Base-by-base conservation (phyloP, 768 basidiomycete genomes). In the Hericium alpestre region DNA sequence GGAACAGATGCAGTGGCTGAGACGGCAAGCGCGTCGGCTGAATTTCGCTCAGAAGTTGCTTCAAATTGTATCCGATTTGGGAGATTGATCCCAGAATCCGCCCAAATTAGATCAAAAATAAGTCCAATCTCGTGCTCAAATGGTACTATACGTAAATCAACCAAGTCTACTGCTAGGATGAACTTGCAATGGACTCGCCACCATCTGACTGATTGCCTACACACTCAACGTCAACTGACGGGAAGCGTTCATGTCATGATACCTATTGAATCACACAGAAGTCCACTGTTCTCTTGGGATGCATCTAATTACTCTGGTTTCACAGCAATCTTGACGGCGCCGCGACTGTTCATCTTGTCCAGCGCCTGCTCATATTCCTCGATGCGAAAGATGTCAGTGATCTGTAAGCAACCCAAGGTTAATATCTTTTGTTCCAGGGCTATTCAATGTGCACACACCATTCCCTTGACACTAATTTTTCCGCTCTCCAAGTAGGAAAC, bases 401-500 rank as follows among this genome's bases (percentile, higher is more conserved):
- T 72, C 78, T 80, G 32, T 5, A 54, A 46, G 38, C 20, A 16
- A 18, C 43, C 16, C 63, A 23, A 54, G 51, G 5, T 11, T 46
- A 15, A 9, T n/a, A 11, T 2, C 11, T n/a, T n/a, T 15, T 9
- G n/a, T 9, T 43, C 16, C 43, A 46, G 8, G 10, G 9, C 10
- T 2, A 23, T 22, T 12, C 49, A 27, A 25, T 6, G 22, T 46
- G 20, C 16, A 58, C 71, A 76, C 20, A 89, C 86, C 76, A 91
- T 87, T 15, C 87, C 88, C 67, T 86, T 84, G 18, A 87, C 80
- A 54, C 76, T 85, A 64, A 93, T 76, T 72, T 91, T 93, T 6
- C 89, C 88, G 60, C 82, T 81, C 63, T 95, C 92, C 18, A 95
- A 81, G 68, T 93, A 93, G 12, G 84, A 87, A 38, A 95, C 82